A percentile compares a stretch with the other conserved stretches of the same genome.
These are phyloP conservation scores for Ganoderma sp. DNA, from an alignment of 1,284 basidiomycete species.

Conservation along the genomic window DNA sequence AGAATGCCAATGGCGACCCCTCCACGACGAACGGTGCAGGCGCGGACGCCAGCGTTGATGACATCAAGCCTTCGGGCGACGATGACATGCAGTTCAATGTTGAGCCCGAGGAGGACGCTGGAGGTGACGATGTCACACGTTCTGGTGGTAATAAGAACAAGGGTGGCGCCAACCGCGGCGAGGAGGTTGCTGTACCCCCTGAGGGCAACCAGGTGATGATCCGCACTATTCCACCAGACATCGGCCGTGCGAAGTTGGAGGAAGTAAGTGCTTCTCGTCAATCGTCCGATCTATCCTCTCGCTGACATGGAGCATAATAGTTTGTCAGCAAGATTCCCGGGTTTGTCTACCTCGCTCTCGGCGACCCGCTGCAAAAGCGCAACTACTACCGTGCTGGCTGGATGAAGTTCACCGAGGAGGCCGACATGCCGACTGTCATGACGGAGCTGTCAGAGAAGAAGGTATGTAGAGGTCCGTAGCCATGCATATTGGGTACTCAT, in stretches of 20 bases:
- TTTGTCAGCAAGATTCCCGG: constrained; percentile 70
- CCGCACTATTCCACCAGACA: constrained; percentile 90
- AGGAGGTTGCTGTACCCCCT: constrained; percentile 77
- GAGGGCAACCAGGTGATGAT: constrained; percentile 92
- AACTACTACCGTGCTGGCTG: constrained; percentile 93
- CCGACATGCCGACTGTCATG: constrained; percentile 79
- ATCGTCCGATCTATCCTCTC: constrained; percentile 14
- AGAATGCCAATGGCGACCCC: constrained; percentile 43
- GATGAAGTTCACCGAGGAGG: constrained; percentile 84
- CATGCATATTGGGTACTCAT: constrained; percentile 15
- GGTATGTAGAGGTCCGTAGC: constrained; percentile 51
- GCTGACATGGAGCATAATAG: constrained; percentile 43
- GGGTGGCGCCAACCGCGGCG: constrained; percentile 64
- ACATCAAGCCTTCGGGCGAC: constrained; percentile 42
- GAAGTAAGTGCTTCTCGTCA: constrained; percentile 58
- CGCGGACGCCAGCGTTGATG: constrained; percentile 48
- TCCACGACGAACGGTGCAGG: constrained; percentile 40
- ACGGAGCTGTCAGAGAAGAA: constrained; percentile 81
- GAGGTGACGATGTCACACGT: constrained; percentile 60
- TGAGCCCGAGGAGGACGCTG: constrained; percentile 72
- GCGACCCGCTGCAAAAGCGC: constrained; percentile 88
- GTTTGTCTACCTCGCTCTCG: constrained; percentile 83
- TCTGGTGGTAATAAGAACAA: constrained; percentile 57
- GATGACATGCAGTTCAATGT: constrained; percentile 61
- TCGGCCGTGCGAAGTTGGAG: constrained; percentile 86